These are phyloP conservation scores for Chlamydomonas sp. DNA, from an alignment of 139 green algal species.

Conservation along the genomic window DNA sequence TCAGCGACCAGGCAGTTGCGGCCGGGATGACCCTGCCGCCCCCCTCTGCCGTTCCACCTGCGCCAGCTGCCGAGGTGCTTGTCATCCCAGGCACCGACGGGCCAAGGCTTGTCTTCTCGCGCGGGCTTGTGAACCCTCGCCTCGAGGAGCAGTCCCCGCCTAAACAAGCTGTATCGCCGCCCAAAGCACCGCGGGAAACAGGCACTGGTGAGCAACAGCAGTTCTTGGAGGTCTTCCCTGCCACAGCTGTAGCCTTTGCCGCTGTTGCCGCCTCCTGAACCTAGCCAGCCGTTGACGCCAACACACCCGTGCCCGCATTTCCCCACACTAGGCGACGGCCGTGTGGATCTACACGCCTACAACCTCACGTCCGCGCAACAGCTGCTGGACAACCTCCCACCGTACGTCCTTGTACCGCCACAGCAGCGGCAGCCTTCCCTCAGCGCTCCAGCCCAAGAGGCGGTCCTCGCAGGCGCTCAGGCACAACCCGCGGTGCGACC, in stretches of 20 bases:
- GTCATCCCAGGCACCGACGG: not conserved
- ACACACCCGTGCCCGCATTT: too few relatives aligned
- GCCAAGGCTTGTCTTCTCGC: not conserved
- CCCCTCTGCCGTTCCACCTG: not conserved
- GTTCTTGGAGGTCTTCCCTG: too few relatives aligned
- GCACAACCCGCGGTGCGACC: too few relatives aligned
- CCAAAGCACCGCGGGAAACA: not conserved
- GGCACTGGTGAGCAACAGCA: not conserved
- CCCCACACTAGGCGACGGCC: not conserved
- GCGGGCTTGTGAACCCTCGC: constrained; percentile 6
- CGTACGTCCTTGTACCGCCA: constrained; percentile 14
- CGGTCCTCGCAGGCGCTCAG: not conserved
- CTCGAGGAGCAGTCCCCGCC: not conserved
- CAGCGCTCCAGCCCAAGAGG: not conserved
- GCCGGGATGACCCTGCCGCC: too few relatives aligned
- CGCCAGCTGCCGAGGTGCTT: constrained; percentile 6
- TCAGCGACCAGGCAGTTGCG: not conserved
- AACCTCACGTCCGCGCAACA: not conserved
- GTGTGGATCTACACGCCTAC: not conserved
- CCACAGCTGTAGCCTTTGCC: too few relatives aligned
- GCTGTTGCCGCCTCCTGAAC: too few relatives aligned
- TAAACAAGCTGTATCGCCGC: not conserved
- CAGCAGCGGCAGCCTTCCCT: not conserved
- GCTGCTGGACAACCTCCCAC: constrained; percentile 18
- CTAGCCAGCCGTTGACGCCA: too few relatives aligned